phyloP scores from a whole-genome alignment of 2,329 filamentous ascomycete genomes.

The Allantophomopsis lycopodina region DNA sequence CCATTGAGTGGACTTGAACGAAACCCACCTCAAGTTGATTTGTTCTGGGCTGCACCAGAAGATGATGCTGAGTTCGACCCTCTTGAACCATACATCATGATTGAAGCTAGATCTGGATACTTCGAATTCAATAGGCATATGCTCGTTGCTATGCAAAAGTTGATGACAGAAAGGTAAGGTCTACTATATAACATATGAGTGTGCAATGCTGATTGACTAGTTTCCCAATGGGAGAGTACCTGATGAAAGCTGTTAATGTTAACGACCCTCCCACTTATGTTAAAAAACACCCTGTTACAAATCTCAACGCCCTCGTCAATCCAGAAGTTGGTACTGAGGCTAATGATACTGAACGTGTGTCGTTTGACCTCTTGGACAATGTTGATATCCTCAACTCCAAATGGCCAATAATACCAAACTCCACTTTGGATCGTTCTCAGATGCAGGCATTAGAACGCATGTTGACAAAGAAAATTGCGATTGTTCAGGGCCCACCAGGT shows the following conservation, averaged over 20 bases:
- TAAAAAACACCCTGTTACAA: constrained; percentile 27
- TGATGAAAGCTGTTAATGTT: constrained; percentile 32
- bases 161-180: constrained; percentile 16
- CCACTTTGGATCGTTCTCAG: constrained; percentile 57
- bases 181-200: background rate
- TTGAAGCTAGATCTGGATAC: constrained; percentile 61
- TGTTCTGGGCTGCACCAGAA: constrained; percentile 48
- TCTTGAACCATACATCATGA: constrained; percentile 49
- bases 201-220: constrained; percentile 12
- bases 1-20: constrained; percentile 47
- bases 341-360: constrained; percentile 9
- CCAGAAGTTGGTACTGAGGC: background rate
- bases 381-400: constrained; percentile 34
- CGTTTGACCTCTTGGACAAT: constrained; percentile 22
- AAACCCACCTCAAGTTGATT: constrained; percentile 58
- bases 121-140: constrained; percentile 67
- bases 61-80: constrained; percentile 57
- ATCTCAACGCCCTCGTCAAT: constrained; percentile 30
- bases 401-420: constrained; percentile 33
- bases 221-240: constrained; percentile 48
- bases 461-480: constrained; percentile 55
- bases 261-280: constrained; percentile 39
- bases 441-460: constrained; percentile 54
- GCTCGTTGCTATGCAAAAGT: constrained; percentile 54
- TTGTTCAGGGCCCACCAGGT: constrained; percentile 67